phyloP scores from a whole-genome alignment of 495 filamentous ascomycete species.

The Filosporella fistucella region DNA sequence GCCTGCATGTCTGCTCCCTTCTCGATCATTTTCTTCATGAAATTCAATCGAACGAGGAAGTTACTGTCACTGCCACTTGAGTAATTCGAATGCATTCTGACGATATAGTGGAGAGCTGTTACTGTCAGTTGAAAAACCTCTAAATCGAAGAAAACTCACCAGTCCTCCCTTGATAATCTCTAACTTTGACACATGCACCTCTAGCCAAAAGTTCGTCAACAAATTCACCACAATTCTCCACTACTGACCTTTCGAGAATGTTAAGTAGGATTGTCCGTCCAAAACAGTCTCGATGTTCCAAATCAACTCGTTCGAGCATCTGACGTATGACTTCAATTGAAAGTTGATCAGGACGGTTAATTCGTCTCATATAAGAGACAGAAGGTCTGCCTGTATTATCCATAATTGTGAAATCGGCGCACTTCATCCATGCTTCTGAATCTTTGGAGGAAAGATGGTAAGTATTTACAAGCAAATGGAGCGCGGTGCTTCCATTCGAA shows the following conservation, averaged over 20 bases:
- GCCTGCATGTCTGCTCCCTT: not conserved
- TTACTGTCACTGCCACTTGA: not conserved
- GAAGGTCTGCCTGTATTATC: not conserved
- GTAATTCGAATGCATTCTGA: not conserved
- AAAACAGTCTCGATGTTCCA: not conserved
- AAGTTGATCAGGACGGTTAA: not conserved
- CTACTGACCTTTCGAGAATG: too few species aligned
- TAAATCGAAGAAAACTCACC: not conserved
- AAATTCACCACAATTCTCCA: slow-evolving; percentile 1
- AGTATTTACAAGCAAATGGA: not conserved
- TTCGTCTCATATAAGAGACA: not conserved
- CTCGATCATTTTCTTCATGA: not conserved
- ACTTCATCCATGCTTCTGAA: not conserved
- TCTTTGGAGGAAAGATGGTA: not conserved
- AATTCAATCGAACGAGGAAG: too few species aligned
- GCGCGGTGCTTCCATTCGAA: not conserved
- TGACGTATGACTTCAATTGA: not conserved
- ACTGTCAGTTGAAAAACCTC: not conserved
- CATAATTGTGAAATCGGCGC: not conserved
- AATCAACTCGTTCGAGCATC: not conserved
- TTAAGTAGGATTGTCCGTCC: too few species aligned
- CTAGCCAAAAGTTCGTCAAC: not conserved
- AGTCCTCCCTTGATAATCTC: not conserved
- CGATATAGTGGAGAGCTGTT: not conserved
- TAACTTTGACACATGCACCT: not conserved